Evolutionary conservation across 306 rosid genomes (phyloP).

Genomic region (Corylus americana): DNA sequence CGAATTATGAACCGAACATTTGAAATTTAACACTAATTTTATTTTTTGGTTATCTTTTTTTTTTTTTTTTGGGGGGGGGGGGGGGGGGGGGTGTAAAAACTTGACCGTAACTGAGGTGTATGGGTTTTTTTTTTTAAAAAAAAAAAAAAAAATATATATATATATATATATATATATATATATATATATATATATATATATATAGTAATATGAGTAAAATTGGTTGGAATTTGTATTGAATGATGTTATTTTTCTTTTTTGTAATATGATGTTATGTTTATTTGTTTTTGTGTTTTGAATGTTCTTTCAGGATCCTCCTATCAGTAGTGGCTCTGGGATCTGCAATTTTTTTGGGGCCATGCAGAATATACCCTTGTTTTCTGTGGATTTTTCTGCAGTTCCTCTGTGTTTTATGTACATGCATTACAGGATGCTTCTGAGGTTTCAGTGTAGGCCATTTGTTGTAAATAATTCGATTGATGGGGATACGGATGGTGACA

Average conservation of each 20-base stretch:
- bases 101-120: neutral
- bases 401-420: slow-evolving; percentile 58
- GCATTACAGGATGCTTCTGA: slow-evolving; percentile 42
- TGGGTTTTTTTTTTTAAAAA: neutral
- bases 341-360: slow-evolving; percentile 55
- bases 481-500: slow-evolving; percentile 30
- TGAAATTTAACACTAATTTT: neutral
- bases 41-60: neutral
- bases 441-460: slow-evolving; percentile 32
- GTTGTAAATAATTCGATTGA: slow-evolving; percentile 28
- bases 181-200: no score
- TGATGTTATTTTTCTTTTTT: neutral
- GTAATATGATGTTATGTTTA: neutral
- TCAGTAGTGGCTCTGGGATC: slow-evolving; percentile 35
- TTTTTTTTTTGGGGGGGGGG: no score
- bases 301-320: slow-evolving; percentile 52
- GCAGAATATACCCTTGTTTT: slow-evolving; percentile 49
- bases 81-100: no score
- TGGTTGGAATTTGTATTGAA: neutral
- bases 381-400: slow-evolving; percentile 71
- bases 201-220: neutral
- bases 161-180: no score
- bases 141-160: no score
- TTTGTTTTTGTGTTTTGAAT: neutral
- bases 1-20: neutral